Base-by-base conservation (phyloP, 139 green algal species). In the Marvania coccoides region DNA sequence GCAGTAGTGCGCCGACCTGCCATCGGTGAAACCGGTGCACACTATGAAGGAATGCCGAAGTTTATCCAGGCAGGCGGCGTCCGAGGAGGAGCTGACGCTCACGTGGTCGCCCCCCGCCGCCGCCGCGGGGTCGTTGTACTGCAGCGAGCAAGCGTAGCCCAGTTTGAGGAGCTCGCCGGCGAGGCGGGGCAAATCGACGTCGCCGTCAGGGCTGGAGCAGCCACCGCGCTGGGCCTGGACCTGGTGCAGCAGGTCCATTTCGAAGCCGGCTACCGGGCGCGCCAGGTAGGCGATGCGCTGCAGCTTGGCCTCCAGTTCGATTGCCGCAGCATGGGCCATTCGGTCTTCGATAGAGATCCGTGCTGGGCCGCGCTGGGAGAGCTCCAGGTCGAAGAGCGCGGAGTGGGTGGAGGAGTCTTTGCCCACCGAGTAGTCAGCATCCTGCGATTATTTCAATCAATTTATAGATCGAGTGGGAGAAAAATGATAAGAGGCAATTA, bases 191-290 rank as follows among this genome's bases (percentile, higher is more conserved):
- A 77, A 24, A 6, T 58, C 53, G 0, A 73, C 40, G 34, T 56
- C 34, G 29, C 71, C 71, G 58, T 63, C 54, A 64, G 31, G 56
- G 29, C 19, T 26, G 12, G 6, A 39, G 34, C 54, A 64, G 10
- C 15, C 15, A 4, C 37, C 31, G 6, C 29, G 13, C 13, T 53
- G 33, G 15, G 64, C 47, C 51, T 63, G 36, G 12, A 77, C 19
- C 23, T 77, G 62, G 56, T 77, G 71, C 45, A 77, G 46, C 29
- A 77, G 63, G 38, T 77, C 71, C 19, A 73, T 37, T 24, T 77
- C 71, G 57, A 77, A 77, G 28, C 61, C 54, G 36, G 58, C 58
- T 23, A 77, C 35, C 2, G 71, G 71, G 10, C 57, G 42, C 40
- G 62, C 58, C 34, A 77, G 63, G 58, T 77, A 77, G 54, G 58